phyloP scores from a whole-genome alignment of 2,329 filamentous ascomycete species.

The Aspergillus sp. region DNA sequence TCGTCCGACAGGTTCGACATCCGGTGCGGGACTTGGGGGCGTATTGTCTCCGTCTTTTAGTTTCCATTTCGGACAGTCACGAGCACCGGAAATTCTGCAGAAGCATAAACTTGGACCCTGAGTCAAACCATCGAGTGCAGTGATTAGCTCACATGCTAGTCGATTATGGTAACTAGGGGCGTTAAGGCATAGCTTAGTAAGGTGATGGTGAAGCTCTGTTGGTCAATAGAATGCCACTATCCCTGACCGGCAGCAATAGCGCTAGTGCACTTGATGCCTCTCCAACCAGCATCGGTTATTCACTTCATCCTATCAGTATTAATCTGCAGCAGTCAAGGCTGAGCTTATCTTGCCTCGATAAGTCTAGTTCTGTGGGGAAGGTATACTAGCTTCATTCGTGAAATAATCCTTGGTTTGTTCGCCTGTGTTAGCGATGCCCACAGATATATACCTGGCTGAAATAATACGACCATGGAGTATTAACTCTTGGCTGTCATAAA shows the following conservation, averaged over 20 bases:
- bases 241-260: not conserved
- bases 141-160: not conserved
- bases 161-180: not conserved
- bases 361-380: too few species aligned
- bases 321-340: not conserved
- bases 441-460: too few species aligned
- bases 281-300: not conserved
- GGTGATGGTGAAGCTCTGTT: not conserved
- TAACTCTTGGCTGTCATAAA: too few species aligned
- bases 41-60: not conserved
- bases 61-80: not conserved
- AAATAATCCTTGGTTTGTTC: too few species aligned
- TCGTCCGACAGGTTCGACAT: conserved; percentile 11
- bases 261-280: not conserved
- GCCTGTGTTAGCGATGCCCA: too few species aligned
- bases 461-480: too few species aligned
- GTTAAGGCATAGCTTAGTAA: not conserved
- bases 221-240: not conserved
- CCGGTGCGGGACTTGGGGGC: conserved; percentile 5
- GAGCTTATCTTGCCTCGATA: not conserved
- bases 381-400: too few species aligned
- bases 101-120: not conserved
- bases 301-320: too few species aligned
- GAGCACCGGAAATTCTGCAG: not conserved
- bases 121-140: not conserved